These are phyloP conservation scores for Annulohypoxylon stygium DNA, from an alignment of 495 filamentous ascomycete species.

Conservation along the genomic window DNA sequence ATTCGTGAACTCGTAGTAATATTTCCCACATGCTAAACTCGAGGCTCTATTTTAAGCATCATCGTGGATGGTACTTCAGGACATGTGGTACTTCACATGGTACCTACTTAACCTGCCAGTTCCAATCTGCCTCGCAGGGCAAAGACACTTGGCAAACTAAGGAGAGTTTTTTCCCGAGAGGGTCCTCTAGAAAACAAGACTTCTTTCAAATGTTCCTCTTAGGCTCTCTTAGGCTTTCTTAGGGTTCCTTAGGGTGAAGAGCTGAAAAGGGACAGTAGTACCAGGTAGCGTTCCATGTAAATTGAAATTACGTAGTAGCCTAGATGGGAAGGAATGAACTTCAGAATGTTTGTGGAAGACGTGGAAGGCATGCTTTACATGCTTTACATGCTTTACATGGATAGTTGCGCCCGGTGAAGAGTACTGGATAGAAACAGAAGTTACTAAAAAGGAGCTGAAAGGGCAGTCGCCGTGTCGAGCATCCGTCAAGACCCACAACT, in stretches of 20 bases:
- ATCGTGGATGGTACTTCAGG: not conserved
- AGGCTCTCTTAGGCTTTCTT: too few species aligned
- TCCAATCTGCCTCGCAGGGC: slow-evolving; percentile 35
- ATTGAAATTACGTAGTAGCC: slow-evolving; percentile 15
- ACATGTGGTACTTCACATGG: not conserved
- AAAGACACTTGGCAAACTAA: slow-evolving; percentile 25
- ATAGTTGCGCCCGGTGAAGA: slow-evolving; percentile 23
- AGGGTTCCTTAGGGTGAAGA: slow-evolving; percentile 6
- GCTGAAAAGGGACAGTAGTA: slow-evolving; percentile 35
- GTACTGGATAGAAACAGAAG: slow-evolving; percentile 17
- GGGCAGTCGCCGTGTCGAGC: not conserved
- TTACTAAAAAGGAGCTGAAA: slow-evolving; percentile 35
- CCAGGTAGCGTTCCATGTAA: slow-evolving; percentile 5
- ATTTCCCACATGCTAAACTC: slow-evolving; percentile 4
- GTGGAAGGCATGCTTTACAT: not conserved
- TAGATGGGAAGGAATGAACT: slow-evolving; percentile 40
- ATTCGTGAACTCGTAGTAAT: slow-evolving; percentile 31
- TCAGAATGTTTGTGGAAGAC: not conserved
- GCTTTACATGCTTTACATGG: not conserved
- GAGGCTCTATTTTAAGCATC: slow-evolving; percentile 15
- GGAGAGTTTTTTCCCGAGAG: slow-evolving; percentile 1
- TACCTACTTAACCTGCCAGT: slow-evolving; percentile 23
- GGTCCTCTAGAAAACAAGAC: slow-evolving; percentile 5
- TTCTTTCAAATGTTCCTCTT: not conserved
- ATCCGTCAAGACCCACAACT: slow-evolving; percentile 12